Evolutionary conservation across 208 protist genomes (phyloP).

Genomic region (Acanthamoeba triangularis): DNA sequence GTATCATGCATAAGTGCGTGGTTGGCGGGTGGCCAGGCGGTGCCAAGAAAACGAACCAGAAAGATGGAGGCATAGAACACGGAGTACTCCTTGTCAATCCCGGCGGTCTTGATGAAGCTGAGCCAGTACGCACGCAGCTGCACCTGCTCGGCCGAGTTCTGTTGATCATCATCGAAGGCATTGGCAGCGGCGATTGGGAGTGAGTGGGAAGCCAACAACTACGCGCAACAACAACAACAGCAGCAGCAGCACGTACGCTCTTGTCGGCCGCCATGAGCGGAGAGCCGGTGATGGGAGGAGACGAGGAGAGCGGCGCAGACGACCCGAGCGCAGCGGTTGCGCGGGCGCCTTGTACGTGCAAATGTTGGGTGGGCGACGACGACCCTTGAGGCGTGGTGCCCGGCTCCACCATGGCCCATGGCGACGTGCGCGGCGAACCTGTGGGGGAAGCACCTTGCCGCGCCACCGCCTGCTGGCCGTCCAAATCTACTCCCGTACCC

Average conservation of each 20-base stretch:
- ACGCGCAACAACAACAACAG: too few species aligned
- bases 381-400: not conserved
- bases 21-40: too few species aligned
- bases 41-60: not conserved
- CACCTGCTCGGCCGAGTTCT: not conserved
- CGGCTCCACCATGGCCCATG: not conserved
- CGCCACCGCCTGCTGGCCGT: not conserved
- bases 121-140: slow-evolving; percentile 27
- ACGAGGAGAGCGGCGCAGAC: not conserved
- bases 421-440: not conserved
- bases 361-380: too few species aligned
- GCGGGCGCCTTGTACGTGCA: too few species aligned
- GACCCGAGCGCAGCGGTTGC: not conserved
- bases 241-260: not conserved
- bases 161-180: not conserved
- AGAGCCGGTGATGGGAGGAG: not conserved
- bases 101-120: slow-evolving; percentile 21
- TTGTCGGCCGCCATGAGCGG: not conserved
- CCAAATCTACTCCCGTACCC: not conserved
- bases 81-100: slow-evolving; percentile 11
- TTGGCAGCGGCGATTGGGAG: too few species aligned
- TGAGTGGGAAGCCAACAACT: too few species aligned
- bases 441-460: not conserved
- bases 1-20: too few species aligned
- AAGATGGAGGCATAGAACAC: slow-evolving; percentile 13